Evolutionary conservation across 1,284 basidiomycete species (phyloP).

Genomic region (Heimioporus punctisporus): DNA sequence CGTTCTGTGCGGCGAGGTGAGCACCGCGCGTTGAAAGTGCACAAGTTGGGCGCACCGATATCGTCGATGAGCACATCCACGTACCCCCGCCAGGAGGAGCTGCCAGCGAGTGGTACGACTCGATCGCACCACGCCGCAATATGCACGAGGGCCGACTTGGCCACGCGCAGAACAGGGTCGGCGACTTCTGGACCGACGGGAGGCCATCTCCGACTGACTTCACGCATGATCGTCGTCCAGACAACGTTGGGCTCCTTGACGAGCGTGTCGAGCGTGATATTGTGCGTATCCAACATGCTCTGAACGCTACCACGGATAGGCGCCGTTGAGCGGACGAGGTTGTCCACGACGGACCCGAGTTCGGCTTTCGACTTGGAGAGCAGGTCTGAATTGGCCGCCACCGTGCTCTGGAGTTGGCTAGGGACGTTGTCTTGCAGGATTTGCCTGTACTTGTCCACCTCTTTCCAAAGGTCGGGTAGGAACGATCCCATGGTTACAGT

Average conservation of each 20-base stretch:
- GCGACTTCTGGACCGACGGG: too few relatives aligned
- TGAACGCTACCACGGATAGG: constrained; percentile 8
- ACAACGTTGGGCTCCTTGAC: constrained; percentile 1
- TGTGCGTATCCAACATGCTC: constrained; percentile 1
- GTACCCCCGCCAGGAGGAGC: too few relatives aligned
- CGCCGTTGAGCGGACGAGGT: constrained; percentile 10
- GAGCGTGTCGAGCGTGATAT: constrained; percentile 3
- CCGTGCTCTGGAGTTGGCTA: constrained; percentile 2
- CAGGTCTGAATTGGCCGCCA: background rate
- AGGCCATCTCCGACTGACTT: too few relatives aligned
- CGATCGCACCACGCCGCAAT: too few relatives aligned
- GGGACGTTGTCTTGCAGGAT: constrained; percentile 1
- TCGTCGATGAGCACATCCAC: too few relatives aligned
- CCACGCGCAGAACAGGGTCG: too few relatives aligned
- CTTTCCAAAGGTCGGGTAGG: constrained; percentile 18
- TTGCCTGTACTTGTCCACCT: background rate
- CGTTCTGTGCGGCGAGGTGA: too few relatives aligned
- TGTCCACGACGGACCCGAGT: constrained; percentile 1
- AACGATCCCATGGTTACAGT: too few relatives aligned
- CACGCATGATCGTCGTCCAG: background rate
- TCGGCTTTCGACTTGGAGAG: constrained; percentile 2
- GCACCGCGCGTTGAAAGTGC: too few relatives aligned
- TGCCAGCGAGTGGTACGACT: too few relatives aligned
- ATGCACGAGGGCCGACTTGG: too few relatives aligned
- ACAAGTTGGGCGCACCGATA: too few relatives aligned